phyloP scores from a whole-genome alignment of 345 rosid species.

The Kernera saxatilis region DNA sequence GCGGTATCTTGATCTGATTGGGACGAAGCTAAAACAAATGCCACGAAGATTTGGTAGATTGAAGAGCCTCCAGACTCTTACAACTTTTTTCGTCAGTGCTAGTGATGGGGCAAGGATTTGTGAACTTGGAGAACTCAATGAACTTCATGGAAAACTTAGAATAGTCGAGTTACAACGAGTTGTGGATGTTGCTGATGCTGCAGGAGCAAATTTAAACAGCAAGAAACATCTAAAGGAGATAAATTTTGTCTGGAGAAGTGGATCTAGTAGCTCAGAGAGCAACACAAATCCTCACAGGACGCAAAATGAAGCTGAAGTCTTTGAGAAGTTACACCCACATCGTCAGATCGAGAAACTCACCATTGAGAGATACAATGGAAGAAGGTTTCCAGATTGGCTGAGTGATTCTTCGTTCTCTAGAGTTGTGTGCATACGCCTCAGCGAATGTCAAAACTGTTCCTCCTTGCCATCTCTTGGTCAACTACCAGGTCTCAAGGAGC shows the following conservation, averaged over 20 bases:
- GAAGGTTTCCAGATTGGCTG: conserved; percentile 35
- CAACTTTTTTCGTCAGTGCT: conserved; percentile 26
- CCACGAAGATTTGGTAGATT: conserved; percentile 33
- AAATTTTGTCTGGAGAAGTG: conserved; percentile 29
- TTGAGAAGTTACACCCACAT: conserved; percentile 34
- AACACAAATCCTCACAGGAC: conserved; percentile 12
- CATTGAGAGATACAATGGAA: conserved; percentile 31
- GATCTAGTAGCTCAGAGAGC: conserved; percentile 22
- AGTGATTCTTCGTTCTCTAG: conserved; percentile 29
- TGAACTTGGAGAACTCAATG: conserved; percentile 29
- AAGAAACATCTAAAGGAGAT: conserved; percentile 32
- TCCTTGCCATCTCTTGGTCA: conserved; percentile 41
- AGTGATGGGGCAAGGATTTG: conserved; percentile 21
- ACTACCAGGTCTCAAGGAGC: conserved; percentile 36
- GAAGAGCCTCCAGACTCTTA: conserved; percentile 31
- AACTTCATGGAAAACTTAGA: conserved; percentile 30
- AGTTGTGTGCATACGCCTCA: conserved; percentile 16
- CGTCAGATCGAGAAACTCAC: conserved; percentile 24
- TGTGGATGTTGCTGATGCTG: conserved; percentile 29
- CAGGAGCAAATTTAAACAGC: conserved; percentile 24
- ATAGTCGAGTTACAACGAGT: conserved; percentile 33
- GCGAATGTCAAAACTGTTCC: conserved; percentile 30
- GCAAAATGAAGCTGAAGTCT: conserved; percentile 21
- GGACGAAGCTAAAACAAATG: conserved; percentile 34
- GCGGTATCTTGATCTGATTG: conserved; percentile 32